Evolutionary conservation across 768 basidiomycete genomes (phyloP), one percentile per base, ranked within the genome.

Genomic region (Multifurca ochricompacta): DNA sequence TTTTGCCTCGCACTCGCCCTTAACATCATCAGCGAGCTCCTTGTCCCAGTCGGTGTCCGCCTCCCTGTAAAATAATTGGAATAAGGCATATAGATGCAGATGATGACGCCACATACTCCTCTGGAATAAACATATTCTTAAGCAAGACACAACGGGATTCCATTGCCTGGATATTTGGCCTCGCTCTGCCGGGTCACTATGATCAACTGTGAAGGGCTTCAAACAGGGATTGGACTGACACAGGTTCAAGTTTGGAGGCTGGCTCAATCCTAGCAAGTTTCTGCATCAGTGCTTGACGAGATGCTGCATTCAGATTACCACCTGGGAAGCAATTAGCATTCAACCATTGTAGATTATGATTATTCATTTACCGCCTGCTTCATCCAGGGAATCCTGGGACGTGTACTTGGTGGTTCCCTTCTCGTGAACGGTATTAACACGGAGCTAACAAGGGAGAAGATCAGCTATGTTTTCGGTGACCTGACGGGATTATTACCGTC

Each of bases 251-350:
- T 64, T 73, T 75, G 52, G 73, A 67, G 46, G 79, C 71, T 46
- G 82, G 70, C 41, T 91, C 88, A 72, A 83, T 89, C 77, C 96
- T 91, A 70, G 96, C 93, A 80, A 99, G 90, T 83, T 98, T 99
- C 75, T 94, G 91, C 96, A 99, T 99, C 76, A 99, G 91, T 71
- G 92, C 91, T 78, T 96, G 93, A 74, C 96, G 90, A 68, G 92
- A 91, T 66, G 89, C 90, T 77, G 90, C 90, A 76, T 96, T 96
- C 77, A 96, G 82, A 80, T 91, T 91, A 89, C 89, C 90, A 71
- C 88, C 91, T 94, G 40, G 32, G 45, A 41, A 27, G 18, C n/a
- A 27, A 31, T 61, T 13, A 61, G 50, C 51, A n/a, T 18, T 28
- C 21, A 25, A 13, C n/a, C 23, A 53, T 13, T 2, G 16, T 6